Evolutionary conservation across 306 rosid species (phyloP).

Genomic region (Mimosa pudica): DNA sequence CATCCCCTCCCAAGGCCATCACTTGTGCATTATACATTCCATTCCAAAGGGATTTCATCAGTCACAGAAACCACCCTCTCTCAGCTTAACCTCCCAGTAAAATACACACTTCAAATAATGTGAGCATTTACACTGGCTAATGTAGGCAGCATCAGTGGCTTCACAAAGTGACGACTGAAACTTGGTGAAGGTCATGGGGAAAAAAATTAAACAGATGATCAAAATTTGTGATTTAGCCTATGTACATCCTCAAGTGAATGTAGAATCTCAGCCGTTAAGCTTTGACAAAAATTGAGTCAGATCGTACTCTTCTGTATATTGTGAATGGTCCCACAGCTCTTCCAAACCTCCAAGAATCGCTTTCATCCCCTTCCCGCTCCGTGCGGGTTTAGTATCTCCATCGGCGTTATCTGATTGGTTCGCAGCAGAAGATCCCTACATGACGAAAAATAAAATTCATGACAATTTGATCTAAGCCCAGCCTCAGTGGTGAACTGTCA

Average conservation of each 20-base stretch:
- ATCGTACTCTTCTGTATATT: constrained; percentile 91
- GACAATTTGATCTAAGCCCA: not conserved
- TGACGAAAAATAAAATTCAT: not conserved
- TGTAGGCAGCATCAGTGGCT: not conserved
- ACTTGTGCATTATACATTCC: constrained; percentile 37
- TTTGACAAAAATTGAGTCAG: constrained; percentile 82
- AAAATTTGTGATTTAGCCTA: constrained; percentile 51
- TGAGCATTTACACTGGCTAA: not conserved
- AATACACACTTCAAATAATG: constrained; percentile 33
- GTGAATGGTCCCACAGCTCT: constrained; percentile 97
- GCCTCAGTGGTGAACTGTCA: not conserved
- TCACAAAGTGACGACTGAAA: constrained; percentile 39
- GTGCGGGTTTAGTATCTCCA: constrained; percentile 57
- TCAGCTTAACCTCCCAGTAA: constrained; percentile 32
- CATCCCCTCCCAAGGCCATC: constrained; percentile 44
- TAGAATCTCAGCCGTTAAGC: constrained; percentile 73
- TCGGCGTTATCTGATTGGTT: constrained; percentile 55
- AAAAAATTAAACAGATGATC: constrained; percentile 44
- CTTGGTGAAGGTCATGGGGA: constrained; percentile 35
- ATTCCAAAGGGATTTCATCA: constrained; percentile 33
- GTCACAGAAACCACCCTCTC: constrained; percentile 36
- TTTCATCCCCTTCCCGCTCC: constrained; percentile 83
- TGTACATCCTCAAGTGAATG: constrained; percentile 52
- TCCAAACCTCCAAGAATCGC: constrained; percentile 92
- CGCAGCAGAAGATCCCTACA: constrained; percentile 59